Percentiles rank a stretch among this genome's conserved stretches.
These are phyloP conservation scores for Amorphotheca resinae DNA, from an alignment of 495 filamentous ascomycete genomes.

Conservation along the genomic window DNA sequence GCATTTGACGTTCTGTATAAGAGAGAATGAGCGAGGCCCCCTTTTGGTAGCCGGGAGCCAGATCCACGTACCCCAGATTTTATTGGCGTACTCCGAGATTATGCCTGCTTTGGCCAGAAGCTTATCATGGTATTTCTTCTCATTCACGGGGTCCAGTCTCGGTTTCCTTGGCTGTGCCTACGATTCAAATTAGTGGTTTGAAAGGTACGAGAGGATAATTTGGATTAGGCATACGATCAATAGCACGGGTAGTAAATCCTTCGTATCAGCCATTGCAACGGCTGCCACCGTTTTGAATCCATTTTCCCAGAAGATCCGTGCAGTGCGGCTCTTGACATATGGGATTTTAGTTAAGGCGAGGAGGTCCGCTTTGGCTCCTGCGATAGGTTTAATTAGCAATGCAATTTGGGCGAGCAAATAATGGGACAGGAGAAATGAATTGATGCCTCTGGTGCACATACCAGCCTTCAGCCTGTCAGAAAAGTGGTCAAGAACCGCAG, in stretches of 20 bases:
- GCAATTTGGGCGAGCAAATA: too few relatives aligned
- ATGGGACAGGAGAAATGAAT: not conserved
- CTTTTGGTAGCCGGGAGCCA: not conserved
- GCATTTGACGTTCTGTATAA: constrained; percentile 32
- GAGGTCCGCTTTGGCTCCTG: constrained; percentile 58
- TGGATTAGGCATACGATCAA: constrained; percentile 39
- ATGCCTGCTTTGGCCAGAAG: constrained; percentile 53
- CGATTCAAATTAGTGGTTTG: not conserved
- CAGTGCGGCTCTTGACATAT: constrained; percentile 67
- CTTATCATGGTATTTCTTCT: constrained; percentile 50
- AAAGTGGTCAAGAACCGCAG: constrained; percentile 67
- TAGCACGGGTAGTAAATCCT: constrained; percentile 56
- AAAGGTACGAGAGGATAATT: not conserved
- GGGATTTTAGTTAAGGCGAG: constrained; percentile 63
- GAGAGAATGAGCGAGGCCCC: constrained; percentile 17
- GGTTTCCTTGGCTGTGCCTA: constrained; percentile 52
- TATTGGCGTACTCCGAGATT: constrained; percentile 58
- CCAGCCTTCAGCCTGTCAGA: constrained; percentile 55
- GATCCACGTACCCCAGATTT: constrained; percentile 50
- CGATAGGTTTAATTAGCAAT: too few relatives aligned
- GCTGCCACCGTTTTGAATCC: constrained; percentile 55
- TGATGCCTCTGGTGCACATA: not conserved
- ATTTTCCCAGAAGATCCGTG: constrained; percentile 65
- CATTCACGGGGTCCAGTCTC: constrained; percentile 44
- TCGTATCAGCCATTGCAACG: constrained; percentile 54